A percentile compares a stretch with the other conserved stretches of the same genome.
Evolutionary conservation across 2,329 filamentous ascomycete species (phyloP).

Genomic region (Elsinoe batatas): DNA sequence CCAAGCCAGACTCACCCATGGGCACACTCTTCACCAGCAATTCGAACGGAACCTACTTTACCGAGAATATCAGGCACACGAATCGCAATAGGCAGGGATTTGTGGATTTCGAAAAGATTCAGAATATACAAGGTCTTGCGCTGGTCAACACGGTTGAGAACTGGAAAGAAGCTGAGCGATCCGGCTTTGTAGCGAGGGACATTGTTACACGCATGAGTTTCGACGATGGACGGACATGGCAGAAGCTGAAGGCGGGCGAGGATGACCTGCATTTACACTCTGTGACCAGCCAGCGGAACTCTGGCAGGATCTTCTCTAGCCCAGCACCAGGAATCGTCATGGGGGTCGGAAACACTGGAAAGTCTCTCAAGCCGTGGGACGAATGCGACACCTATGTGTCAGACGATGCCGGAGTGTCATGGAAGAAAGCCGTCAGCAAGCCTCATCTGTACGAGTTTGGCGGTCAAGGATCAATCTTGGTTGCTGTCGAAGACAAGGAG

Average conservation of each 20-base stretch:
- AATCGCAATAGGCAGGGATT: conserved; percentile 67
- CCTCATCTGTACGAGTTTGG: conserved; percentile 96
- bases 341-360: conserved; percentile 85
- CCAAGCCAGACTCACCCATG: conserved; percentile 56
- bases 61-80: conserved; percentile 80
- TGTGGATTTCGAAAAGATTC: conserved; percentile 93
- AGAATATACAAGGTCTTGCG: conserved; percentile 83
- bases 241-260: conserved; percentile 54
- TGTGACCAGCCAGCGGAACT: conserved; percentile 72
- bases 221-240: conserved; percentile 84
- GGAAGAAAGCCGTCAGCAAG: conserved; percentile 64
- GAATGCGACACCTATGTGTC: conserved; percentile 80
- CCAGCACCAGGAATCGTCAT: conserved; percentile 87
- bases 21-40: conserved; percentile 91
- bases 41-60: conserved; percentile 94
- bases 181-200: conserved; percentile 47
- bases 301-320: conserved; percentile 83
- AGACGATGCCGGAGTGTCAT: conserved; percentile 79
- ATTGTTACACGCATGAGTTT: conserved; percentile 80
- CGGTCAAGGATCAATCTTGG: conserved; percentile 78
- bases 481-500: conserved; percentile 64
- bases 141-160: conserved; percentile 86
- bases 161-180: conserved; percentile 59
- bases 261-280: conserved; percentile 75
- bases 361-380: conserved; percentile 57